A percentile compares a stretch with the other conserved stretches of the same genome.
phyloP scores from a whole-genome alignment of 2,329 filamentous ascomycete species.

The Aureobasidium sp. region DNA sequence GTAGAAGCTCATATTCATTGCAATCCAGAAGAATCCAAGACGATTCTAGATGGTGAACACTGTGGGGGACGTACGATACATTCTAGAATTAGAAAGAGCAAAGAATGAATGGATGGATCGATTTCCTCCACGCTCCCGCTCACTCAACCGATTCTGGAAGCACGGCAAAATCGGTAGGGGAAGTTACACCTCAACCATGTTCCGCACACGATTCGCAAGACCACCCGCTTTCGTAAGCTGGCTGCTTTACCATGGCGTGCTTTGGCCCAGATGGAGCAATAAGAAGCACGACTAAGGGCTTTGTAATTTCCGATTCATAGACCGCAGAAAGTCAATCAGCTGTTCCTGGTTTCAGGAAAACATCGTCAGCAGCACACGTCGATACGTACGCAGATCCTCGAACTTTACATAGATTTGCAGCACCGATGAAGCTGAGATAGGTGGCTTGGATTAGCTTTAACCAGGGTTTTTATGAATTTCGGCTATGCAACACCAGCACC shows the following conservation, averaged over 20 bases:
- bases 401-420: background rate
- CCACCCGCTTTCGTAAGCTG: background rate
- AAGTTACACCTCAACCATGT: background rate
- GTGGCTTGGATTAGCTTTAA: background rate
- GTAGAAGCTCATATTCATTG: background rate
- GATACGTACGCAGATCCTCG: background rate
- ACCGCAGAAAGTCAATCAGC: background rate
- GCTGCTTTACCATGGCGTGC: conserved; percentile 3
- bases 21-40: background rate
- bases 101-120: background rate
- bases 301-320: background rate
- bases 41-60: background rate
- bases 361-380: background rate
- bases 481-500: background rate
- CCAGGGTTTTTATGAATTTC: background rate
- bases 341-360: background rate
- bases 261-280: background rate
- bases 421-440: background rate
- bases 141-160: conserved; percentile 7
- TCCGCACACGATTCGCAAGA: conserved; percentile 1
- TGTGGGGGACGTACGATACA: background rate
- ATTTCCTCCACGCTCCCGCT: background rate
- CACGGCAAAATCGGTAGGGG: conserved; percentile 1
- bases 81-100: background rate
- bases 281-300: background rate